These are phyloP conservation scores for Tillandsia fasciculata DNA, from an alignment of 176 grass and related monocot species.

Conservation along the genomic window DNA sequence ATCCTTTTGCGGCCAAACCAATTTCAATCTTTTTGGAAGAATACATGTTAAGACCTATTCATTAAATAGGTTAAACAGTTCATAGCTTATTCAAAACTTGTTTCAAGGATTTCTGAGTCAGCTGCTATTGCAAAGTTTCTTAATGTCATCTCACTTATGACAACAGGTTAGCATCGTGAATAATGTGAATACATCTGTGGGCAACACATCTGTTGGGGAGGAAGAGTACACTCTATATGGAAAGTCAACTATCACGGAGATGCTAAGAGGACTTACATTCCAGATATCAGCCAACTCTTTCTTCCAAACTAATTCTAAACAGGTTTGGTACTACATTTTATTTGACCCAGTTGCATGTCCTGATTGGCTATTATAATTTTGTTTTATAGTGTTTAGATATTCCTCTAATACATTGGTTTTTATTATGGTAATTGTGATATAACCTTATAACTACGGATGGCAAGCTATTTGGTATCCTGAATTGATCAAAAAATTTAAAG, in stretches of 20 bases:
- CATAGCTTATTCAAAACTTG: background rate
- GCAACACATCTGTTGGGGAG: conserved; percentile 80
- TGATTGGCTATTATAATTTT: background rate
- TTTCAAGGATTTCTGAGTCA: conserved; percentile 9
- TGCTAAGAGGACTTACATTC: conserved; percentile 89
- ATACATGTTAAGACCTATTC: too few species aligned
- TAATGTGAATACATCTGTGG: conserved; percentile 89
- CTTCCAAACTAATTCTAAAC: conserved; percentile 95
- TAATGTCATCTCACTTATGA: background rate
- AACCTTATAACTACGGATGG: too few species aligned
- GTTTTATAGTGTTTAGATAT: too few species aligned
- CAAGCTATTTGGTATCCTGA: too few species aligned
- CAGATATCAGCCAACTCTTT: conserved; percentile 99
- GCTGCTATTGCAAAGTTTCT: conserved; percentile 13
- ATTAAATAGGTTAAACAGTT: too few species aligned
- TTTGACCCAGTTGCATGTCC: background rate
- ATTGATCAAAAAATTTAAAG: too few species aligned
- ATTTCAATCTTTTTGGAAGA: too few species aligned
- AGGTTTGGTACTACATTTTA: conserved; percentile 37
- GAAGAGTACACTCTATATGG: conserved; percentile 84
- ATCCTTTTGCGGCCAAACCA: too few species aligned
- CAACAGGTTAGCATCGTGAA: conserved; percentile 73
- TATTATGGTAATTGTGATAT: too few species aligned
- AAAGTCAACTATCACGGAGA: conserved; percentile 74
- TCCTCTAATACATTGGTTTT: too few species aligned